phyloP scores from a whole-genome alignment of 164 flowering plant species.

The Macadamia tetraphylla region DNA sequence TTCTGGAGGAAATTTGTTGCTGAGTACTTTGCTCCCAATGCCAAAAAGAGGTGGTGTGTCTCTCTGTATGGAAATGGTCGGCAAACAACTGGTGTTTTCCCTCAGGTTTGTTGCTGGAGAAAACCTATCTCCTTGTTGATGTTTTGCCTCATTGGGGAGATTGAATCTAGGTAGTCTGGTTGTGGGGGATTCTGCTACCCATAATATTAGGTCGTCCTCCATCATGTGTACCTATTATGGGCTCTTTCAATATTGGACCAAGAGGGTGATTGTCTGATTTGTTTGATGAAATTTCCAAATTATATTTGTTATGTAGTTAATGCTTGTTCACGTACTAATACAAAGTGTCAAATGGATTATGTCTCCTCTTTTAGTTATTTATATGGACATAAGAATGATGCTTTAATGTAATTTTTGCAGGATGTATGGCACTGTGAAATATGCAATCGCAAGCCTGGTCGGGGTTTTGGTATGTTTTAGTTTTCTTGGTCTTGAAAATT shows the following conservation, averaged over 20 bases:
- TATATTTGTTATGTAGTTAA: no score
- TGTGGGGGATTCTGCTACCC: background rate
- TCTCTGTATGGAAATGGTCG: constrained; percentile 95
- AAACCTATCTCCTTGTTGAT: constrained; percentile 1
- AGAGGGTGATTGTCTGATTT: no score
- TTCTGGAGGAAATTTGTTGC: constrained; percentile 98
- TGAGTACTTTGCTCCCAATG: constrained; percentile 91
- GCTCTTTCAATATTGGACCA: background rate
- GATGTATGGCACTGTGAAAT: constrained; percentile 99
- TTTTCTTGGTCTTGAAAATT: background rate
- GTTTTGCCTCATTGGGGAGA: background rate
- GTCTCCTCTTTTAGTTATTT: no score
- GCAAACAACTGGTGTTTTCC: constrained; percentile 95
- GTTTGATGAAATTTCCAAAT: no score
- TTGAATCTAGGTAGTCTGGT: background rate
- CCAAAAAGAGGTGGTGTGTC: constrained; percentile 99
- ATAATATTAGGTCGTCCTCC: background rate
- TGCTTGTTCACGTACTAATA: no score
- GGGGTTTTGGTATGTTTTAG: constrained; percentile 85
- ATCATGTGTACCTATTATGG: background rate
- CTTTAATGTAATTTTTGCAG: constrained; percentile 35
- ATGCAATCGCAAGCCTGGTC: constrained; percentile 97
- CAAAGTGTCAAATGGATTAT: no score
- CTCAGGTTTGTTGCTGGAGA: constrained; percentile 61
- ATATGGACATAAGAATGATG: no score